phyloP scores from a whole-genome alignment of 2,329 filamentous ascomycete species.

The Venturia effusa region DNA sequence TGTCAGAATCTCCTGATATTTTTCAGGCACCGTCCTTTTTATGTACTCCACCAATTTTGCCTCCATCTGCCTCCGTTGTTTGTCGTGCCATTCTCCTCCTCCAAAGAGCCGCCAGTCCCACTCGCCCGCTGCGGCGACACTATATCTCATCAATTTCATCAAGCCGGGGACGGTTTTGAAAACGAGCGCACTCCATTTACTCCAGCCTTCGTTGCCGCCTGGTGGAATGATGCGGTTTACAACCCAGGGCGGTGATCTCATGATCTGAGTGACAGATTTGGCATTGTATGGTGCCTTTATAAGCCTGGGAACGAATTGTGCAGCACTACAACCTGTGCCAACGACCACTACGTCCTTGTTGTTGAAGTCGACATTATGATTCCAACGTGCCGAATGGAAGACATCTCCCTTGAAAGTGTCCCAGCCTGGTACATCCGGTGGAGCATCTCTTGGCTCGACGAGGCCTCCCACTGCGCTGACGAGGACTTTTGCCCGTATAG shows the following conservation, averaged over 20 bases:
- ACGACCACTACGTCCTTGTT: constrained; percentile 47
- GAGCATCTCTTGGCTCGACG: constrained; percentile 41
- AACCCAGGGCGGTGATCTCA: constrained; percentile 49
- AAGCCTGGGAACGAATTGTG: constrained; percentile 44
- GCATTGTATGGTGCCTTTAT: constrained; percentile 36
- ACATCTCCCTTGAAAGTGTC: constrained; percentile 44
- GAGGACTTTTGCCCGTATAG: constrained; percentile 43
- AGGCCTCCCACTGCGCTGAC: constrained; percentile 45
- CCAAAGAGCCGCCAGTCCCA: constrained; percentile 38
- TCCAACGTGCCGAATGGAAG: constrained; percentile 48
- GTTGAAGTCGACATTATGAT: constrained; percentile 39
- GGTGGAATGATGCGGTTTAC: constrained; percentile 30
- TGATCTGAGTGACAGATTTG: constrained; percentile 48
- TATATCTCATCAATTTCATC: constrained; percentile 34
- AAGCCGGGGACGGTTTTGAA: constrained; percentile 41
- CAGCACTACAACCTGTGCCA: constrained; percentile 47
- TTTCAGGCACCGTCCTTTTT: constrained; percentile 40
- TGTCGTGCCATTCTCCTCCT: constrained; percentile 25
- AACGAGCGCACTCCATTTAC: constrained; percentile 36
- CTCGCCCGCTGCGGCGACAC: constrained; percentile 33
- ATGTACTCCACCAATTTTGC: constrained; percentile 36
- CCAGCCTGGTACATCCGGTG: constrained; percentile 39
- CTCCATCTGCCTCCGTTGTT: constrained; percentile 29
- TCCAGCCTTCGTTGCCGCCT: constrained; percentile 31
- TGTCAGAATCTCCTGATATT: constrained; percentile 51